A percentile compares a stretch with the other conserved stretches of the same genome.
These are phyloP conservation scores for Apocynum venetum DNA, from an alignment of 257 asterid species.

Conservation along the genomic window DNA sequence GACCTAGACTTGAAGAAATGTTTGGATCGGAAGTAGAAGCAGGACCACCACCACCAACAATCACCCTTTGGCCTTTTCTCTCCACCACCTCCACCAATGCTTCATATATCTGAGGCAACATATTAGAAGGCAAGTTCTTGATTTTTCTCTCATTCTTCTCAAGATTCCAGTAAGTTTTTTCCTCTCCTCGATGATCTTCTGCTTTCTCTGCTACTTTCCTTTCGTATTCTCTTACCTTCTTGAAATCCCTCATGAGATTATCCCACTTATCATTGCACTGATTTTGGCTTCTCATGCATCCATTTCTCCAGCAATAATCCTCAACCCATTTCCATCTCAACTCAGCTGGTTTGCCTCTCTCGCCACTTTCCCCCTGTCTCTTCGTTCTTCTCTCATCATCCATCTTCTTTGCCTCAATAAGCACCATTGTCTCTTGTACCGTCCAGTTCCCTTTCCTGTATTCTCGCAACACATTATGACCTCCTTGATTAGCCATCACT, in stretches of 20 bases:
- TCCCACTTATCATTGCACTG: slow-evolving; percentile 99
- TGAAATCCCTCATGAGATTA: slow-evolving; percentile 90
- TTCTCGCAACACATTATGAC: slow-evolving; percentile 41
- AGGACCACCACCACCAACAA: slow-evolving; percentile 8
- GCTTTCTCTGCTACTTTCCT: slow-evolving; percentile 23
- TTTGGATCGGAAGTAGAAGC: slow-evolving; percentile 10
- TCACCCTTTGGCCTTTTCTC: slow-evolving; percentile 33
- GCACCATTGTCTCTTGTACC: slow-evolving; percentile 71
- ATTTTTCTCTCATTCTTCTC: slow-evolving; percentile 78
- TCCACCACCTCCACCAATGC: slow-evolving; percentile 74
- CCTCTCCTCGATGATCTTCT: background rate
- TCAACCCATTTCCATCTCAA: slow-evolving; percentile 97
- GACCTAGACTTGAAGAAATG: slow-evolving; percentile 15
- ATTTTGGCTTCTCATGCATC: slow-evolving; percentile 79
- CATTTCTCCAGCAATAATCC: slow-evolving; percentile 79
- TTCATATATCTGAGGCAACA: slow-evolving; percentile 72
- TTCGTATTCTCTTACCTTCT: slow-evolving; percentile 76
- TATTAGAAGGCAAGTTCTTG: slow-evolving; percentile 63
- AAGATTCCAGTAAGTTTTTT: slow-evolving; percentile 65
- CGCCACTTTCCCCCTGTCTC: slow-evolving; percentile 43
- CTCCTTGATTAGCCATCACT: slow-evolving; percentile 38
- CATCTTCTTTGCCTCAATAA: slow-evolving; percentile 83
- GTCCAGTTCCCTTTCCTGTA: slow-evolving; percentile 97
- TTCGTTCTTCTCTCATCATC: slow-evolving; percentile 81
- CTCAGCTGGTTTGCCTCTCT: slow-evolving; percentile 69